These are phyloP conservation scores for Penicillium silybi DNA, from an alignment of 495 filamentous ascomycete species.

Conservation along the genomic window DNA sequence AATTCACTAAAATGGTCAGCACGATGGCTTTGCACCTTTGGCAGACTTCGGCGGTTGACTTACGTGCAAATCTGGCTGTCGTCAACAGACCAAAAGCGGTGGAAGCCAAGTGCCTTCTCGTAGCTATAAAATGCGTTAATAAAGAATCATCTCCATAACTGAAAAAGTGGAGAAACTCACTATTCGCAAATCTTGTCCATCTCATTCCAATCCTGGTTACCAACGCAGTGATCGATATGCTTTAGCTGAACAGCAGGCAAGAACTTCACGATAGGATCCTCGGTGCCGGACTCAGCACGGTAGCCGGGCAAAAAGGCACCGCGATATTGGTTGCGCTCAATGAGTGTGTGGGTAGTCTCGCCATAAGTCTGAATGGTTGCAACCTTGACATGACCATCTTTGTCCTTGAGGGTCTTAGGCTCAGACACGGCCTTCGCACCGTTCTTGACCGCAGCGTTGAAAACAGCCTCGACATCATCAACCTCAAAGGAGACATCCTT, in stretches of 20 bases:
- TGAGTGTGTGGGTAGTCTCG: slow-evolving; percentile 85
- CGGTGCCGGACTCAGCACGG: slow-evolving; percentile 37
- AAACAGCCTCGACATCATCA: slow-evolving; percentile 75
- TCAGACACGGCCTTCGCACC: slow-evolving; percentile 63
- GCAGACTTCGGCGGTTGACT: slow-evolving; percentile 5
- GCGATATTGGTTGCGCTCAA: slow-evolving; percentile 61
- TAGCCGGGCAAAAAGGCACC: slow-evolving; percentile 83
- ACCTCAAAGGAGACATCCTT: slow-evolving; percentile 92
- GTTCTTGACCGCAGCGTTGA: slow-evolving; percentile 59
- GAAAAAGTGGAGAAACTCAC: slow-evolving; percentile 24
- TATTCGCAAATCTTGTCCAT: slow-evolving; percentile 83
- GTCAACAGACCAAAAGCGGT: slow-evolving; percentile 92
- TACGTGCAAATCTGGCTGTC: slow-evolving; percentile 78
- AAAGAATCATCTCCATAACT: not conserved
- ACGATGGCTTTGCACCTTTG: not conserved
- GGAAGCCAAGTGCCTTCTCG: slow-evolving; percentile 83
- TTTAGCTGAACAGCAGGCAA: slow-evolving; percentile 61
- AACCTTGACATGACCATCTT: slow-evolving; percentile 54
- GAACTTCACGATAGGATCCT: slow-evolving; percentile 46
- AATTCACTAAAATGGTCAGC: slow-evolving; percentile 53
- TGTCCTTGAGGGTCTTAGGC: slow-evolving; percentile 45
- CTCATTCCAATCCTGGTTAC: slow-evolving; percentile 87
- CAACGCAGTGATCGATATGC: slow-evolving; percentile 88
- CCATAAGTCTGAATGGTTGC: slow-evolving; percentile 85
- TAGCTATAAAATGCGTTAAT: slow-evolving; percentile 50